Evolutionary conservation across 2,329 filamentous ascomycete genomes (phyloP).

Genomic region (Chaetomium olivaceum): DNA sequence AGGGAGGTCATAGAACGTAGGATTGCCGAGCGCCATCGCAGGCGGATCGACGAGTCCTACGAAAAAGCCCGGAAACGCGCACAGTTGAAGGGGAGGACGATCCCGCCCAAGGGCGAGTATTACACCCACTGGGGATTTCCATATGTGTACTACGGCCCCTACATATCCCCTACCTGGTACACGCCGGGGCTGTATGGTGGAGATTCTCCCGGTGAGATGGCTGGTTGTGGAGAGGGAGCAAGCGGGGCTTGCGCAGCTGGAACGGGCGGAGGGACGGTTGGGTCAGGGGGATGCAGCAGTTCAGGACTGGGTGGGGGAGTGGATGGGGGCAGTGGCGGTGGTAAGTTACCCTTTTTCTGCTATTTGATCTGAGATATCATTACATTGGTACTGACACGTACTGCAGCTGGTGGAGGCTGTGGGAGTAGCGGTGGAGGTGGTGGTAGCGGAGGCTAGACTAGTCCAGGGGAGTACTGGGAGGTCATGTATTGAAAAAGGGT

Average conservation of each 20-base stretch:
- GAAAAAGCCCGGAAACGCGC: slow-evolving; percentile 53
- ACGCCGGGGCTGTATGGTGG: slow-evolving; percentile 50
- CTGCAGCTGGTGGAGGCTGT: background rate
- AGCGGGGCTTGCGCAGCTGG: slow-evolving; percentile 49
- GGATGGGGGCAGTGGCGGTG: slow-evolving; percentile 10
- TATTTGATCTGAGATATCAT: background rate
- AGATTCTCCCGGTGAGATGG: slow-evolving; percentile 42
- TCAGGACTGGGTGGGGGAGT: slow-evolving; percentile 5
- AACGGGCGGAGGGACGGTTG: slow-evolving; percentile 50
- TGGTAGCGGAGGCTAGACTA: background rate
- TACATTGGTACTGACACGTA: background rate
- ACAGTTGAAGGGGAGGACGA: slow-evolving; percentile 48
- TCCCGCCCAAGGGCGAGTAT: slow-evolving; percentile 47
- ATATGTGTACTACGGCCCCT: slow-evolving; percentile 53
- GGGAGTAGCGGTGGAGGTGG: no score
- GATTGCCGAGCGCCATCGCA: slow-evolving; percentile 45
- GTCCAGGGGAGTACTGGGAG: no score
- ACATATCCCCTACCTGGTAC: slow-evolving; percentile 46
- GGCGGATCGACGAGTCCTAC: slow-evolving; percentile 57
- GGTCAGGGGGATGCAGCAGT: slow-evolving; percentile 38
- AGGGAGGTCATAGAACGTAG: background rate
- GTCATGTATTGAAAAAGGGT: no score
- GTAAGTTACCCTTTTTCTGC: background rate
- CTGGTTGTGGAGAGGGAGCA: slow-evolving; percentile 40
- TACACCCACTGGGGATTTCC: slow-evolving; percentile 57